Evolutionary conservation across 73 alveolate species (phyloP).

Genomic region (Paraurostyla sp.): DNA sequence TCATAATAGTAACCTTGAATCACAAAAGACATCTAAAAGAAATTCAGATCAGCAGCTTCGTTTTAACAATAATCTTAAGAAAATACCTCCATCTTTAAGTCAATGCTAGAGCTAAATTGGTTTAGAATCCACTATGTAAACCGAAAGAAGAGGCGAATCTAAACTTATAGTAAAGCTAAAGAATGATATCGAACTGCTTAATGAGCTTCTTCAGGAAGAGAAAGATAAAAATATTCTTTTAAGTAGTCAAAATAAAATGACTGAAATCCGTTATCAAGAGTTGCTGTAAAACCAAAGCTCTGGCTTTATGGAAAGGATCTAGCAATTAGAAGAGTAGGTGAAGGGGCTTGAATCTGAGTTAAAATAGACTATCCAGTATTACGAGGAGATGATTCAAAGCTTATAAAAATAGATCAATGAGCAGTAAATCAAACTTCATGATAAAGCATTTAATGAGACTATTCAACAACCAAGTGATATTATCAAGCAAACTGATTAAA

Average conservation of each 20-base stretch:
- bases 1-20: background rate
- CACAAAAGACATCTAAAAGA: slow-evolving; percentile 32
- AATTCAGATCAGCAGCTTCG: background rate
- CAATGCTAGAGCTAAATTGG: background rate
- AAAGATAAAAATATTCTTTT: background rate
- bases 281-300: background rate
- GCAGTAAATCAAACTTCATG: background rate
- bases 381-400: slow-evolving; percentile 42
- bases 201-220: slow-evolving; percentile 34
- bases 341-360: background rate
- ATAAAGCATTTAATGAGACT: background rate
- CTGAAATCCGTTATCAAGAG: background rate
- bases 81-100: background rate
- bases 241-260: background rate
- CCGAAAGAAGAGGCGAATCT: slow-evolving; percentile 42
- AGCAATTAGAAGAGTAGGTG: background rate
- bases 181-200: slow-evolving; percentile 14
- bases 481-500: background rate
- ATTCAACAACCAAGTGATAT: background rate
- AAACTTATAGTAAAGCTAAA: slow-evolving; percentile 5
- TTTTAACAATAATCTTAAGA: background rate
- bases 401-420: too few species aligned
- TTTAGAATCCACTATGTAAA: slow-evolving; percentile 16
- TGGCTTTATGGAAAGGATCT: background rate
- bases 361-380: background rate